phyloP scores from a whole-genome alignment of 2,329 filamentous ascomycete species.

The Amylocarpus encephaloides region DNA sequence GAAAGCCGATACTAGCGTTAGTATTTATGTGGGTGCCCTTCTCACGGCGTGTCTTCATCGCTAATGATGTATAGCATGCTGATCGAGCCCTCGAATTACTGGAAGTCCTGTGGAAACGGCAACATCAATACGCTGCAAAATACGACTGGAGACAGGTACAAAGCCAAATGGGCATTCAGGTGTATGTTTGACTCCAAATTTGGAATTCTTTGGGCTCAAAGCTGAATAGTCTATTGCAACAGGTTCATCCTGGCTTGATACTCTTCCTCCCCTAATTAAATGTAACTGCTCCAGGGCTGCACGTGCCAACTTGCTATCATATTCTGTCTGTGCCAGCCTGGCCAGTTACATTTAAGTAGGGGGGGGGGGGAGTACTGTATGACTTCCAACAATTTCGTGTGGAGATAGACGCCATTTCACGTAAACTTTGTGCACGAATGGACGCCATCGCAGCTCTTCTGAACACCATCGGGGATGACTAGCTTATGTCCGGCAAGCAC shows the following conservation, averaged over 20 bases:
- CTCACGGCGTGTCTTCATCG: not conserved
- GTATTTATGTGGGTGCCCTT: constrained; percentile 25
- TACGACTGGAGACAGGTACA: constrained; percentile 30
- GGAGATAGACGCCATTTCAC: too few relatives aligned
- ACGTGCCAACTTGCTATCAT: too few relatives aligned
- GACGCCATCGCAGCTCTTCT: not conserved
- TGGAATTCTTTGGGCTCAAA: not conserved
- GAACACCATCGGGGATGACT: not conserved
- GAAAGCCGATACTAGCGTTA: constrained; percentile 23
- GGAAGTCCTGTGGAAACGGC: constrained; percentile 28
- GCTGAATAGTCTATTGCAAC: not conserved
- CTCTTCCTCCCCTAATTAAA: too few relatives aligned
- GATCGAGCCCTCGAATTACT: constrained; percentile 27
- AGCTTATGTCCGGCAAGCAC: too few relatives aligned
- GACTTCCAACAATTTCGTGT: too few relatives aligned
- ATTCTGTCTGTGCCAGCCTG: too few relatives aligned
- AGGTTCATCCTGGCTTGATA: constrained; percentile 24
- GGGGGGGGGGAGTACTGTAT: too few relatives aligned
- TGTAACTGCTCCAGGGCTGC: too few relatives aligned
- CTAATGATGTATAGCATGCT: constrained; percentile 23
- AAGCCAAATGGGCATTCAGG: constrained; percentile 28
- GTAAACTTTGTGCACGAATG: too few relatives aligned
- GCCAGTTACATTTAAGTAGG: too few relatives aligned
- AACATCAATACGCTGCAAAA: constrained; percentile 27
- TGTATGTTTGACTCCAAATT: constrained; percentile 17